Evolutionary conservation across 768 basidiomycete genomes (phyloP), one percentile per base, ranked within the genome.

Genomic region (Fomitopsis serialis): DNA sequence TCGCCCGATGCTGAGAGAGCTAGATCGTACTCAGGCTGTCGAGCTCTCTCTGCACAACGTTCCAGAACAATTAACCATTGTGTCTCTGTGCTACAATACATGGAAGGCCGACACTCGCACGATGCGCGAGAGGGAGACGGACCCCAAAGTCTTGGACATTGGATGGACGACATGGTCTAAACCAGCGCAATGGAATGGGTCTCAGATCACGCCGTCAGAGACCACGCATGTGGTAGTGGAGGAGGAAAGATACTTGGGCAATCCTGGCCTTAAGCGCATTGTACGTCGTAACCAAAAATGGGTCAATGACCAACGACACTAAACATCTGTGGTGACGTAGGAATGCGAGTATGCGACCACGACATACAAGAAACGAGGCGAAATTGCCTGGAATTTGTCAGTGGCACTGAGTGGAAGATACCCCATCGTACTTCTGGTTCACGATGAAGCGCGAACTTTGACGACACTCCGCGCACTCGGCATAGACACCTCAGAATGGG

Each of bases 351-450:
- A 54, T 42, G 59, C 57, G 2, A 35, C 45, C 10, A 36, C 37
- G 15, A 17, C 37, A 17, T 40, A 15, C 37, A 40, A 40, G 37
- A 6, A 15, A 15, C 37, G 37, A 6, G 15, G 6, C 19, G 37
- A 40, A 4, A 19, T 40, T 15, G 37, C 37, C 13, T 40, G 37
- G 37, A 4, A 17, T 6, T 15, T 40, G 19, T 40, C 37, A 19
- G 19, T 6, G 4, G 37, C 37, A 6, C 6, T 19, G 8, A 25
- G 21, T 8, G 60, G 63, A 13, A 61, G 64, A 6, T 17, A 15
- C 37, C 37, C 37, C 0, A 61, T 74, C 47, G 58, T 83, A 23
- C 62, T 84, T 5, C 70, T 84, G 7, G 76, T 82, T 2, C 70
- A 76, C 42, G 68, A 76, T 24, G 69, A 74, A 53, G 62, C 70